phyloP scores from a whole-genome alignment of 139 green algal genomes.

The Closterium sp. region DNA sequence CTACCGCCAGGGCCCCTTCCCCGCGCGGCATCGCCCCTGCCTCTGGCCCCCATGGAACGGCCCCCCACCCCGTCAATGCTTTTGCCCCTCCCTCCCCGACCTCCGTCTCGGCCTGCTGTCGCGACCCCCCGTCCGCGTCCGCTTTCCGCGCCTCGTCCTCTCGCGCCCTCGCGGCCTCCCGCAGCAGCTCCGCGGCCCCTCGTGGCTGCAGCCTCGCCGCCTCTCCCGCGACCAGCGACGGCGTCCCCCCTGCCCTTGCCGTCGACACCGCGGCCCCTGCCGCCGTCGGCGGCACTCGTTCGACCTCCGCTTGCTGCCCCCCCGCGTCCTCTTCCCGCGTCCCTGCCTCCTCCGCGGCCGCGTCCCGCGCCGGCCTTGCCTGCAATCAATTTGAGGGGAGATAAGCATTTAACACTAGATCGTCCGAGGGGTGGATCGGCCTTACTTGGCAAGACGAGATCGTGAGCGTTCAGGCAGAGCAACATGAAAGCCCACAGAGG shows the following conservation, averaged over 20 bases:
- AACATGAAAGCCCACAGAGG: background rate
- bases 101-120: background rate
- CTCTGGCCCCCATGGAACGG: background rate
- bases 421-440: background rate
- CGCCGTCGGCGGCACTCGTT: background rate
- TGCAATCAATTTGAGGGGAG: background rate
- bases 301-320: background rate
- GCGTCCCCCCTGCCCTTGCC: background rate
- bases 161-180: background rate
- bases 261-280: background rate
- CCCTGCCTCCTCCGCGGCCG: background rate
- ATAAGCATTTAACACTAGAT: background rate
- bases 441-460: background rate
- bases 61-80: background rate
- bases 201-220: background rate
- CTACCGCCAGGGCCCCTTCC: background rate
- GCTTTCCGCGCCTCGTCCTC: slow-evolving; percentile 2
- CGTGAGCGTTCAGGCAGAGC: background rate
- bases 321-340: background rate
- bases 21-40: background rate
- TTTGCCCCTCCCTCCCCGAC: background rate
- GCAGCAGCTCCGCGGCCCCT: background rate
- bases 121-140: background rate
- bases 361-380: background rate
- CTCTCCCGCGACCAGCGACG: background rate